Evolutionary conservation across 192 early-diverging fungal species (phyloP), one percentile per base, ranked within the genome.

Genomic region (Coemansia sp.): DNA sequence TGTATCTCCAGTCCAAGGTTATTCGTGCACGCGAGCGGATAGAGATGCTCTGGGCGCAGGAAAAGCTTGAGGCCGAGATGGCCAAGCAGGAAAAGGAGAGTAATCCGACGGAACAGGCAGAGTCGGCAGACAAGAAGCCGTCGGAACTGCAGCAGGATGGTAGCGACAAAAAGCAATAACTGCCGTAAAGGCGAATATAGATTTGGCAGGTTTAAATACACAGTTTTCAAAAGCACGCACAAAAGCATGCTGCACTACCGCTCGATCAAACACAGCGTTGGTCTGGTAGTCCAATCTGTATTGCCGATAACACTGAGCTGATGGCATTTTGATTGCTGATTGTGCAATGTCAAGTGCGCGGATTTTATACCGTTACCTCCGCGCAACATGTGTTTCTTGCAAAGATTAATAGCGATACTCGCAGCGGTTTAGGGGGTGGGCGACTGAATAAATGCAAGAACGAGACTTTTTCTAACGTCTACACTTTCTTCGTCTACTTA

Each of bases 1-100:
- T 95, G 48, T 98, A 98, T 69, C 61, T 98, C 25, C 95, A 97
- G 60, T 93, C 92, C 37, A 98, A 98, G 72, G 86, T 98, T 6
- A 86, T 92, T 10, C 76, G 94, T 53, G 97, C 97, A 22, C 92
- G 93, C 59, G 97, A 98, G 76, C 89, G 97, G 68, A 79, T 97
- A 62, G 95, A 97, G 54, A 81, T 93, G 85, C 94, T 97, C 65
- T 82, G 91, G 81, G 87, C 86, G 32, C 75, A 83, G 52, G 69
- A 74, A 39, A 83, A 72, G 47, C 59, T 81, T 8, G 65, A 69
- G 56, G 78, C 78, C 11, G 69, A 81, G 47, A 69, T 75, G 32
- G 45, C 62, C 11, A 59, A 73, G 47, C 50, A 39, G 29, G 49
- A 25, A 5, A 51, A 63, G 29, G n/a, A 27, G 1, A 5, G 22